These are phyloP conservation scores for Cyberlindnera nakhonratchasimensis DNA, from an alignment of 805 yeast species.

Conservation along the genomic window DNA sequence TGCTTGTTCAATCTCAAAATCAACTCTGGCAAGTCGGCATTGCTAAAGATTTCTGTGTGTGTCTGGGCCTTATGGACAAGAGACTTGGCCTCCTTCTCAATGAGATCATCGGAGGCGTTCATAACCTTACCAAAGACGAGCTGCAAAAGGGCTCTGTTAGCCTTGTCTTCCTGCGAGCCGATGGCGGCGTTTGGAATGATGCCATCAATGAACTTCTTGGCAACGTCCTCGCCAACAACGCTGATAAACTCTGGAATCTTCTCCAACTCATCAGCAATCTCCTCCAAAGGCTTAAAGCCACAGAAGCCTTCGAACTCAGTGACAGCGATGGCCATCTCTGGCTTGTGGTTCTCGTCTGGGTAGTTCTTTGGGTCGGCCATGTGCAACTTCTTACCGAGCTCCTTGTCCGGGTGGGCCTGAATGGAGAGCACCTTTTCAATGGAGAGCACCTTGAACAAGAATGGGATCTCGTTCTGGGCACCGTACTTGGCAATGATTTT, in stretches of 20 bases:
- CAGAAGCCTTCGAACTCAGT: constrained; percentile 97
- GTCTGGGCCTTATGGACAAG: constrained; percentile 63
- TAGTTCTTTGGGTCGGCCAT: constrained; percentile 85
- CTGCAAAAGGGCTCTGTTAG: constrained; percentile 66
- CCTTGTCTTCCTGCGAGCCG: constrained; percentile 49
- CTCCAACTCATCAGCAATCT: constrained; percentile 64
- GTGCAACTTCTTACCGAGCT: constrained; percentile 72
- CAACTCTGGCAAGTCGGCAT: constrained; percentile 60
- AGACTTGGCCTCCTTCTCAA: constrained; percentile 54
- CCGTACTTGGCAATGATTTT: constrained; percentile 63
- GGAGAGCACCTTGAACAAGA: constrained; percentile 88
- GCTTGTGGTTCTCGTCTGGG: constrained; percentile 98
- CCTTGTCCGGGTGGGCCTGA: constrained; percentile 97
- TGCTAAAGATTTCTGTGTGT: constrained; percentile 54
- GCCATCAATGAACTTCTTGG: constrained; percentile 50
- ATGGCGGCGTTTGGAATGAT: constrained; percentile 37
- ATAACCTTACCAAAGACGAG: constrained; percentile 76
- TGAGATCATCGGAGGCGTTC: constrained; percentile 66
- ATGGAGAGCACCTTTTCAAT: constrained; percentile 90
- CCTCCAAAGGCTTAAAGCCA: constrained; percentile 88
- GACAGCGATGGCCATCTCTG: constrained; percentile 99
- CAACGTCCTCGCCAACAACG: constrained; percentile 62
- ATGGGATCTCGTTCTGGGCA: constrained; percentile 72
- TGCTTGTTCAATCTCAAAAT: constrained; percentile 77
- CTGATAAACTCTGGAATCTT: constrained; percentile 73